A percentile compares a stretch with the other conserved stretches of the same genome.
Conservation (phyloP, 1,284 basidiomycete genomes). For the Leccinum variabile region DNA sequence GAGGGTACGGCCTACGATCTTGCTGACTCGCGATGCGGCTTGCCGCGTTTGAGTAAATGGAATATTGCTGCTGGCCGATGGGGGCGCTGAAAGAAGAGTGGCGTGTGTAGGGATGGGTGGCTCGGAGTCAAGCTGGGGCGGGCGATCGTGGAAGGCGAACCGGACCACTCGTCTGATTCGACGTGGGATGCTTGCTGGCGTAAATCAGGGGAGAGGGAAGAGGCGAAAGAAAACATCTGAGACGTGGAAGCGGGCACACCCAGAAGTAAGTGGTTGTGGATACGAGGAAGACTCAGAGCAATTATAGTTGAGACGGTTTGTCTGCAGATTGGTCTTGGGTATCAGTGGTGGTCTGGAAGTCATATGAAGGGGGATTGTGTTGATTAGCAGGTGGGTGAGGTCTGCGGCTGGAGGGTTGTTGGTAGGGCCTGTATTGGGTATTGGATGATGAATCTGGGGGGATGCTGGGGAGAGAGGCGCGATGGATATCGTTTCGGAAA, state of each 20-base stretch:
- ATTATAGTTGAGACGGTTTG: constrained; percentile 42
- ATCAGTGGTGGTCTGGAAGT: constrained; percentile 1
- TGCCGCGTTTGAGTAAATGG: constrained; percentile 55
- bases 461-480: no score
- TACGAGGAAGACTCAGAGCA: constrained; percentile 44
- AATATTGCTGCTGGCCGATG: constrained; percentile 47
- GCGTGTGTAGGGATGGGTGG: constrained; percentile 43
- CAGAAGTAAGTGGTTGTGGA: constrained; percentile 43
- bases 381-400: no score
- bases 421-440: no score
- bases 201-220: constrained; percentile 47
- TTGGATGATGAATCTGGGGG: no score
- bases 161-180: constrained; percentile 40
- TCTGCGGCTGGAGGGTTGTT: no score
- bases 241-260: constrained; percentile 43
- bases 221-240: constrained; percentile 48
- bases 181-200: constrained; percentile 31
- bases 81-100: constrained; percentile 52
- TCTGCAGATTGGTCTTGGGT: constrained; percentile 38
- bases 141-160: constrained; percentile 41
- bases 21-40: constrained; percentile 69
- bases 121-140: constrained; percentile 60
- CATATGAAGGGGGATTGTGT: no score
- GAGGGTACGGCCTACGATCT: constrained; percentile 47
- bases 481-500: no score